phyloP scores from a whole-genome alignment of 192 early-diverging fungal species.

The Gryganskiella cystojenkinii region DNA sequence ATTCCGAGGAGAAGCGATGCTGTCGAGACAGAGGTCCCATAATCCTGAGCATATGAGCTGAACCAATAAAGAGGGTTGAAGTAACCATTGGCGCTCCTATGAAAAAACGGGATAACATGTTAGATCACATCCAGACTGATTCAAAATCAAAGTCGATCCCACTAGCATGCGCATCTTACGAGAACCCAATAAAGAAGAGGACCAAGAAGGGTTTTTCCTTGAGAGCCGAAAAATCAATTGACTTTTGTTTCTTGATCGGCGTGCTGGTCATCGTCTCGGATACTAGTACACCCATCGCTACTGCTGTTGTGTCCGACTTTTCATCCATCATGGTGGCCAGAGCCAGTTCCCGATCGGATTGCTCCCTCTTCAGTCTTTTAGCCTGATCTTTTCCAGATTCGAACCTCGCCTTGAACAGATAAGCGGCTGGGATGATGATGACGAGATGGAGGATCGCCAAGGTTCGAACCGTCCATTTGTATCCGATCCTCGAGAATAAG shows the following conservation, averaged over 20 bases:
- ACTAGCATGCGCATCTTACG: too few species aligned
- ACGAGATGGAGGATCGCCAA: conserved; percentile 58
- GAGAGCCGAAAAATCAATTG: conserved; percentile 56
- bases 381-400: conserved; percentile 27
- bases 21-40: conserved; percentile 13
- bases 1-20: conserved; percentile 64
- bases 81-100: conserved; percentile 62
- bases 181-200: conserved; percentile 54
- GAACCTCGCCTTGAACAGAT: conserved; percentile 54
- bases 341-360: conserved; percentile 13
- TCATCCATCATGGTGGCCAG: conserved; percentile 13
- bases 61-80: conserved; percentile 69
- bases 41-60: conserved; percentile 31
- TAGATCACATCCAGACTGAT: too few species aligned
- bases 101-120: too few species aligned
- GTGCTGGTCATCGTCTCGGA: conserved; percentile 6
- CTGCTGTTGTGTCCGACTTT: too few species aligned
- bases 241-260: conserved; percentile 25
- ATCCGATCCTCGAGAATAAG: conserved; percentile 58
- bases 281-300: too few species aligned
- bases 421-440: conserved; percentile 49
- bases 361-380: conserved; percentile 26
- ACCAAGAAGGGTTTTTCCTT: conserved; percentile 57
- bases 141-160: too few species aligned
- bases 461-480: conserved; percentile 64